Evolutionary conservation across 2,329 filamentous ascomycete species (phyloP).

Genomic region (Chaetomiaceae sp.): DNA sequence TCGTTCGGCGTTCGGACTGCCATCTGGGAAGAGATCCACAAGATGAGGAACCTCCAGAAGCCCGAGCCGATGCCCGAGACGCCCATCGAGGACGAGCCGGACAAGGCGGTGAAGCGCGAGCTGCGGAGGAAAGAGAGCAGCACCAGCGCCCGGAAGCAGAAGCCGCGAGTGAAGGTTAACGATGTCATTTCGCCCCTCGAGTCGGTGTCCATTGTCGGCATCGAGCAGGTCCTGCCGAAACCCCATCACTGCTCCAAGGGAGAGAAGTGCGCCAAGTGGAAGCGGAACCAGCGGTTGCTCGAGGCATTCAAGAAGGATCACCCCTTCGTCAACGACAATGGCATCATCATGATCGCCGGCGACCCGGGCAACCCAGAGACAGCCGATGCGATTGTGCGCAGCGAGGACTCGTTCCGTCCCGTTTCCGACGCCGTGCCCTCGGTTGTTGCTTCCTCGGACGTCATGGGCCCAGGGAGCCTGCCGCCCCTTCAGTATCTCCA

Average conservation of each 20-base stretch:
- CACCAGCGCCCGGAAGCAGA: conserved; percentile 34
- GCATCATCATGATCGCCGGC: conserved; percentile 69
- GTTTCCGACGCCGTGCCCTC: conserved; percentile 73
- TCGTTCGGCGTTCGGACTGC: conserved; percentile 77
- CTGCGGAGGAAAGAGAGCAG: conserved; percentile 34
- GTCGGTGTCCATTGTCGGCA: conserved; percentile 85
- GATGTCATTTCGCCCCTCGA: conserved; percentile 72
- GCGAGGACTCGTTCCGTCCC: conserved; percentile 53
- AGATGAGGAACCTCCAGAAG: conserved; percentile 52
- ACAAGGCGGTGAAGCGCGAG: conserved; percentile 44
- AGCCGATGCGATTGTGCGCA: conserved; percentile 49
- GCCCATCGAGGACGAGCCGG: conserved; percentile 55
- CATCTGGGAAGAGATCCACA: conserved; percentile 73
- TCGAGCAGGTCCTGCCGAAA: conserved; percentile 82
- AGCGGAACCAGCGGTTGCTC: conserved; percentile 71
- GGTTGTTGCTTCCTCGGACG: conserved; percentile 83
- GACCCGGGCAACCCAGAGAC: conserved; percentile 72
- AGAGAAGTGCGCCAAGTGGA: conserved; percentile 76
- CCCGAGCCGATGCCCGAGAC: conserved; percentile 49
- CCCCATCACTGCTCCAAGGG: conserved; percentile 81
- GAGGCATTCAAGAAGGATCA: conserved; percentile 69
- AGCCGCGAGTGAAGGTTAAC: conserved; percentile 40
- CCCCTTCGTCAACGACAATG: conserved; percentile 58
- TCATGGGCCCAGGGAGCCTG: conserved; percentile 64
- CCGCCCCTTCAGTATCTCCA: conserved; percentile 65